Base-by-base conservation (phyloP, 1,284 basidiomycete genomes). In the Trichosporon sp. region DNA sequence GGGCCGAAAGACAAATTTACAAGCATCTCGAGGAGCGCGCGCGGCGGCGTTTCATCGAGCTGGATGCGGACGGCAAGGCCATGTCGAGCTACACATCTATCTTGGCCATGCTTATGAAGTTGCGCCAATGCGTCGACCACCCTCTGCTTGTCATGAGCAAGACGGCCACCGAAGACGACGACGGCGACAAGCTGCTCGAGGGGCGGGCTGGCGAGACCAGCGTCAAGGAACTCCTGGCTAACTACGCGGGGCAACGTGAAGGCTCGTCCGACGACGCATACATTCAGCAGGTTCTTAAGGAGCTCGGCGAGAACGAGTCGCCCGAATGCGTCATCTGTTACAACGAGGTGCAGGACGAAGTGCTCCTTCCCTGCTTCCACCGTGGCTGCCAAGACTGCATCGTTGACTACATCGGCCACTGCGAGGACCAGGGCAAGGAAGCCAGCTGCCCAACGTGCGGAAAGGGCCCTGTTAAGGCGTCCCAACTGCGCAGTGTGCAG, bases 71-170 rank as follows among this genome's bases (percentile, higher is more conserved):
- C 78, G 92, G 92, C 11, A 84, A 91, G 1, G 87, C 94, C 32
- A 89, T 90, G 80, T 92, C 90, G 76, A 94, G 94, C 77, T 95
- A 94, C 80, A 93, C 92, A 0, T 91, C 92, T 76, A 94, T 96
- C 79, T 87, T 96, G 77, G 93, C 92, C 4, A 93, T 94, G 91
- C 86, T 94, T 46, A 94, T 94, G 92, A 89, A 90, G 92, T 82
- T 96, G 65, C 91, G 93, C 46, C 91, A 93, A 68, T 93, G 93
- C 11, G 93, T 94, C 1, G 87, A 95, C 37, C 93, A 95, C 79
- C 92, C 93, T 0, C 88, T 88, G 74, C 88, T 96, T 4, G 92
- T 94, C 10, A 83, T 84, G 67, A 79, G 79, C 72, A 84, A 84
- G 69, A 78, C 90, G 0, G 86, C 87, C 0, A 76, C 75, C 7